phyloP scores from a whole-genome alignment of 176 grass and related monocot species.

The Chloris gayana region DNA sequence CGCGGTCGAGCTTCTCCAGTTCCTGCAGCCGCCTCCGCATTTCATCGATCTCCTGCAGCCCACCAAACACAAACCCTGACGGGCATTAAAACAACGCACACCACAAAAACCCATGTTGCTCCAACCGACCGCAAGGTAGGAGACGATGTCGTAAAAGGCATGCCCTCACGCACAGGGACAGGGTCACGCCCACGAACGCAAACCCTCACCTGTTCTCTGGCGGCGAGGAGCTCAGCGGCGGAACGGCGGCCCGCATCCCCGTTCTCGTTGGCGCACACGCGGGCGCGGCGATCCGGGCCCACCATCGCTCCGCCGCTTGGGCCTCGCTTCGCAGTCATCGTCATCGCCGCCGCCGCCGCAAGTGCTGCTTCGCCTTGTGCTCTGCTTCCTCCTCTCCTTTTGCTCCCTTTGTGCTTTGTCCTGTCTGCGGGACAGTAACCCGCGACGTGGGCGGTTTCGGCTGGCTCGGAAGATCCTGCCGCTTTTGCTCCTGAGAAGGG shows the following conservation, averaged over 20 bases:
- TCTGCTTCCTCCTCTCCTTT: neutral
- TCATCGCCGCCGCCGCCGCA: conserved; percentile 9
- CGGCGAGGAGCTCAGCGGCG: neutral
- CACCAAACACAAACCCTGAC: conserved; percentile 17
- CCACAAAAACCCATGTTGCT: neutral
- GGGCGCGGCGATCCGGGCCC: neutral
- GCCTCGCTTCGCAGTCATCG: neutral
- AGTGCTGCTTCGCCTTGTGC: conserved; percentile 18
- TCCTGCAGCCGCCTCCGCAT: conserved; percentile 39
- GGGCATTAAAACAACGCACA: conserved; percentile 7
- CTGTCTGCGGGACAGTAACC: neutral
- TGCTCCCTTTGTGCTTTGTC: conserved; percentile 11
- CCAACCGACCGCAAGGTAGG: conserved; percentile 6
- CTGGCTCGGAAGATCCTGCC: neutral
- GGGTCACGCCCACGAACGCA: no score
- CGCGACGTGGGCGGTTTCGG: conserved; percentile 8
- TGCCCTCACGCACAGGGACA: neutral
- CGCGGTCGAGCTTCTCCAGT: conserved; percentile 34
- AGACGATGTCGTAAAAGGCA: neutral
- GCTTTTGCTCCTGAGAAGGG: neutral
- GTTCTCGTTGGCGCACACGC: neutral
- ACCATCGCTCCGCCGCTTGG: conserved; percentile 23
- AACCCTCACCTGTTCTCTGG: conserved; percentile 25
- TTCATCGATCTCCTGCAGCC: conserved; percentile 38
- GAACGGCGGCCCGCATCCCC: neutral